Evolutionary conservation across 2,329 filamentous ascomycete species (phyloP).

Genomic region (Pleoardoris graminearum): DNA sequence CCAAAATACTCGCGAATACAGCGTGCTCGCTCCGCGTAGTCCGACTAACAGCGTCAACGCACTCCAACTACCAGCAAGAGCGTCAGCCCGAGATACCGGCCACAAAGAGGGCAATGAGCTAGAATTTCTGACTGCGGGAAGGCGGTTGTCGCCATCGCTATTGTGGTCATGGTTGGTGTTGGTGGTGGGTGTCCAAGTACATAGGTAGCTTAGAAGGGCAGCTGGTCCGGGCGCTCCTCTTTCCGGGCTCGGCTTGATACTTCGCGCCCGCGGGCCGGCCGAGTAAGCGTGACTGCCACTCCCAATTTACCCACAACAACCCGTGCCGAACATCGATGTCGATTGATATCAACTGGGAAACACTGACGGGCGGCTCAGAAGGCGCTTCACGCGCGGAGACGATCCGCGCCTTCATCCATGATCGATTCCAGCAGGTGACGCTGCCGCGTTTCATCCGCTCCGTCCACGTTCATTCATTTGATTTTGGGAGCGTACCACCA

Average conservation of each 20-base stretch:
- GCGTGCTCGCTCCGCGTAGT: background rate
- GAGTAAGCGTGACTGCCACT: constrained; percentile 14
- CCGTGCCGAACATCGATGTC: constrained; percentile 67
- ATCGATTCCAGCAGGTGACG: constrained; percentile 89
- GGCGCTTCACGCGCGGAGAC: constrained; percentile 80
- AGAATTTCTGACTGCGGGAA: constrained; percentile 5
- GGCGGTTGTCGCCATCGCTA: background rate
- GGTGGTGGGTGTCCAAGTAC: constrained; percentile 2
- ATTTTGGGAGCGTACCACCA: constrained; percentile 82
- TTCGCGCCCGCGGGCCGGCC: constrained; percentile 3
- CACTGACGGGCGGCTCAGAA: constrained; percentile 85
- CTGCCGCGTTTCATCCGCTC: constrained; percentile 96
- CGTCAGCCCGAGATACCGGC: background rate
- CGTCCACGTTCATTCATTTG: constrained; percentile 90
- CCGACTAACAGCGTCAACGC: background rate
- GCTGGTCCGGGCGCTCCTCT: constrained; percentile 11
- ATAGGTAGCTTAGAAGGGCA: background rate
- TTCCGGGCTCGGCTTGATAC: constrained; percentile 15
- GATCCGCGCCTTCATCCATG: constrained; percentile 92
- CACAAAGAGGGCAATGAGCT: background rate
- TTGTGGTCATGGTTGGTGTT: constrained; percentile 14
- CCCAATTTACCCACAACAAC: constrained; percentile 32
- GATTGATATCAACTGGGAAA: constrained; percentile 96
- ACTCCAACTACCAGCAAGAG: background rate
- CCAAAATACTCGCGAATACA: background rate